phyloP scores from a whole-genome alignment of 2,329 filamentous ascomycete genomes.

The Hyphodiscus sp. region DNA sequence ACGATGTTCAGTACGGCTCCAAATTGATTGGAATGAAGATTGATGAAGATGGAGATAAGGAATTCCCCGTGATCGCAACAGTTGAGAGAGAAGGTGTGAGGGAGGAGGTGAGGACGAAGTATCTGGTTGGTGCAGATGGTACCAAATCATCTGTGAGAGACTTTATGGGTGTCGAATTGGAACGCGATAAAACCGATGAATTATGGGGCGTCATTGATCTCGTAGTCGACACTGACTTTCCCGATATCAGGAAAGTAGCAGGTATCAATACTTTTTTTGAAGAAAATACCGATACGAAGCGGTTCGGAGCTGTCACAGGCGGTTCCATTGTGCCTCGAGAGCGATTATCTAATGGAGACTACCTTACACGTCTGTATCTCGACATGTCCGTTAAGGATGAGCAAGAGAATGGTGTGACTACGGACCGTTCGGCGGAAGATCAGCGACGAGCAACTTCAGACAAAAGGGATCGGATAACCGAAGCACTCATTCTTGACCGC shows the following conservation, averaged over 20 bases:
- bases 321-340: neutral
- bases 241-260: neutral
- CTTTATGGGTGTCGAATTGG: neutral
- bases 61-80: neutral
- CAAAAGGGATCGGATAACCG: neutral
- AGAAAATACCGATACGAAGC: neutral
- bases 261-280: neutral
- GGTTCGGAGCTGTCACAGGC: neutral
- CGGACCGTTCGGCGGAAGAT: neutral
- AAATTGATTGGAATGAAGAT: neutral
- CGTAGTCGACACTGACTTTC: neutral
- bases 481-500: neutral
- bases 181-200: neutral
- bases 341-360: neutral
- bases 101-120: neutral
- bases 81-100: neutral
- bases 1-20: neutral
- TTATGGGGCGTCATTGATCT: neutral
- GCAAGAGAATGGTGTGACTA: neutral
- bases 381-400: neutral
- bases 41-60: neutral
- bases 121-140: neutral
- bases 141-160: neutral
- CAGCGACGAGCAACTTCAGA: neutral
- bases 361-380: neutral